Percentiles rank a stretch among this genome's conserved stretches.
phyloP scores from a whole-genome alignment of 345 rosid genomes.

The Murraya paniculata region DNA sequence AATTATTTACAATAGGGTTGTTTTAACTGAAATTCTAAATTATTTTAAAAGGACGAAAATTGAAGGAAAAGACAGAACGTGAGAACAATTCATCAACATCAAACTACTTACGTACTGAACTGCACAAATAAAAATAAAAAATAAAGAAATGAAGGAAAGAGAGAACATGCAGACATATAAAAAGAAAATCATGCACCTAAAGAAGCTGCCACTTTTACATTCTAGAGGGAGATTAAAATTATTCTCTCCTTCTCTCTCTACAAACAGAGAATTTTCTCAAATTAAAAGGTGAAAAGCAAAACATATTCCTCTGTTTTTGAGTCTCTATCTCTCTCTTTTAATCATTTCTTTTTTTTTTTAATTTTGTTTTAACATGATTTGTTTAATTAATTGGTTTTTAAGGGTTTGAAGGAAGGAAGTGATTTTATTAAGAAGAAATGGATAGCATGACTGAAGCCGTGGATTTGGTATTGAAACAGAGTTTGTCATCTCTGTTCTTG shows the following conservation, averaged over 20 bases:
- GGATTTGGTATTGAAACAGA: slow-evolving; percentile 47
- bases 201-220: slow-evolving; percentile 21
- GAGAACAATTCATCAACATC: too few species aligned
- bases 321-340: neutral
- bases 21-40: too few species aligned
- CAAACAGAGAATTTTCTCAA: neutral
- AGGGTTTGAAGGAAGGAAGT: neutral
- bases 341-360: neutral
- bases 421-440: slow-evolving; percentile 25
- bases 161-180: too few species aligned
- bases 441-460: slow-evolving; percentile 57
- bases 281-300: neutral
- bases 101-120: too few species aligned
- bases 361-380: neutral
- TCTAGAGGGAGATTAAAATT: slow-evolving; percentile 13
- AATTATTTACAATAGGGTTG: too few species aligned
- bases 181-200: slow-evolving; percentile 15
- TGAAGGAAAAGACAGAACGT: too few species aligned
- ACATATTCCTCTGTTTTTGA: slow-evolving; percentile 12
- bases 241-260: neutral
- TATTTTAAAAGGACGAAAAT: too few species aligned
- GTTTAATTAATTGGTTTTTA: neutral
- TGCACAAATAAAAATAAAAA: too few species aligned
- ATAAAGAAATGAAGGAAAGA: too few species aligned
- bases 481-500: slow-evolving; percentile 10